Conservation (phyloP, 2,329 filamentous ascomycete species). For the Alternaria infectoria region DNA sequence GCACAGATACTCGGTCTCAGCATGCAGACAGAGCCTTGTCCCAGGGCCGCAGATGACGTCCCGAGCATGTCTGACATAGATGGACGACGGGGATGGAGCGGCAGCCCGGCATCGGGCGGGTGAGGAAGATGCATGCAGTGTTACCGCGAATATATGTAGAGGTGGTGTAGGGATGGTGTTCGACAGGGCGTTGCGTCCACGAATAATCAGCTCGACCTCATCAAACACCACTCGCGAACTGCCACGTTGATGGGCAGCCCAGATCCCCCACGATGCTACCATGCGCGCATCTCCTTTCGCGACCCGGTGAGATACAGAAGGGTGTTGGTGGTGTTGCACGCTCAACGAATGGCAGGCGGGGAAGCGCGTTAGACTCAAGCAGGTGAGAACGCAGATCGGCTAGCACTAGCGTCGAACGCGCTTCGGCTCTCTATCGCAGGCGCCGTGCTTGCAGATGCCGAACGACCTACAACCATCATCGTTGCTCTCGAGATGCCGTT, state of each 20-base stretch:
- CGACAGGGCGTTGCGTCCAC: not conserved
- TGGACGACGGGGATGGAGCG: slow-evolving; percentile 2
- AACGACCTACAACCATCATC: slow-evolving; percentile 9
- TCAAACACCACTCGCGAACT: not conserved
- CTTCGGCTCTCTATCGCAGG: not conserved
- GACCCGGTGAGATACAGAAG: not conserved
- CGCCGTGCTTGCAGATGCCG: slow-evolving; percentile 6
- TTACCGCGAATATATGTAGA: not conserved
- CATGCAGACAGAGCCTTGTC: not conserved
- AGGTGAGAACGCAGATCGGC: slow-evolving; percentile 12
- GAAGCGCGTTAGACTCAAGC: slow-evolving; percentile 1
- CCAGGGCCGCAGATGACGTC: not conserved
- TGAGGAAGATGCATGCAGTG: slow-evolving; percentile 2
- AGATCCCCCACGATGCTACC: slow-evolving; percentile 1
- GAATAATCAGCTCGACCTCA: not conserved
- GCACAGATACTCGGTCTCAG: slow-evolving; percentile 6
- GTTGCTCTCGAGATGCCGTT: slow-evolving; percentile 28
- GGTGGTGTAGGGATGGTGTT: not conserved
- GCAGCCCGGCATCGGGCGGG: slow-evolving; percentile 4
- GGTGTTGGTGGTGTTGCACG: slow-evolving; percentile 6
- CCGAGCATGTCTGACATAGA: not conserved
- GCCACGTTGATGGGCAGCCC: slow-evolving; percentile 21
- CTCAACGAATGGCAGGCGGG: not conserved
- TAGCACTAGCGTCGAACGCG: slow-evolving; percentile 16
- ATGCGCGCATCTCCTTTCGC: slow-evolving; percentile 24